These are phyloP conservation scores for Piper longum DNA, from an alignment of 164 flowering plant genomes.

Conservation along the genomic window DNA sequence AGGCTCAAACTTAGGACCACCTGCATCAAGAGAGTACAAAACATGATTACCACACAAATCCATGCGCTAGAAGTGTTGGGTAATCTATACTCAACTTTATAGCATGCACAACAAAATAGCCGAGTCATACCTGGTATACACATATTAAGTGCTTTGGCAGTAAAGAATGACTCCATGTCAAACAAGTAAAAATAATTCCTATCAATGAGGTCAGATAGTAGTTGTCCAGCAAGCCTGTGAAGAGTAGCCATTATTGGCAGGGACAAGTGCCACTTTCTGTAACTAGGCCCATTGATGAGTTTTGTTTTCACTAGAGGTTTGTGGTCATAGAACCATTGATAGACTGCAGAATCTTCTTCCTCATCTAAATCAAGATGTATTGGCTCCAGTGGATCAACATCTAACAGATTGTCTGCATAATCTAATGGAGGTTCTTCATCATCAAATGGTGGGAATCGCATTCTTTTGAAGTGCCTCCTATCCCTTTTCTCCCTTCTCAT, in stretches of 20 bases:
- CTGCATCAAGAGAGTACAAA: conserved; percentile 28
- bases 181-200: conserved; percentile 90
- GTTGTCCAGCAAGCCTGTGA: conserved; percentile 94
- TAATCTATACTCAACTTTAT: neutral
- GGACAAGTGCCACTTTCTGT: conserved; percentile 93
- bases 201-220: conserved; percentile 90
- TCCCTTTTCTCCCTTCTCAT: conserved; percentile 99
- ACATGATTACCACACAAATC: neutral
- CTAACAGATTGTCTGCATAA: conserved; percentile 95
- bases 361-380: conserved; percentile 89
- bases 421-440: conserved; percentile 99
- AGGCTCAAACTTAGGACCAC: conserved; percentile 99
- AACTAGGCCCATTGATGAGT: conserved; percentile 97
- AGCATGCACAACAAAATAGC: conserved; percentile 5
- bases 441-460: conserved; percentile 99
- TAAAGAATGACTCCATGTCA: conserved; percentile 98
- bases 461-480: conserved; percentile 93
- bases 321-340: conserved; percentile 98
- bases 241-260: conserved; percentile 99
- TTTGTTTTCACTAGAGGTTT: conserved; percentile 93
- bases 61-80: neutral
- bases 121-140: conserved; percentile 88
- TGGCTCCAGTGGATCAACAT: conserved; percentile 96
- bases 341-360: conserved; percentile 98
- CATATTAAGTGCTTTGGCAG: conserved; percentile 97